Conservation (phyloP, 2,329 filamentous ascomycete species). For the Ceratocystis albifundus region DNA sequence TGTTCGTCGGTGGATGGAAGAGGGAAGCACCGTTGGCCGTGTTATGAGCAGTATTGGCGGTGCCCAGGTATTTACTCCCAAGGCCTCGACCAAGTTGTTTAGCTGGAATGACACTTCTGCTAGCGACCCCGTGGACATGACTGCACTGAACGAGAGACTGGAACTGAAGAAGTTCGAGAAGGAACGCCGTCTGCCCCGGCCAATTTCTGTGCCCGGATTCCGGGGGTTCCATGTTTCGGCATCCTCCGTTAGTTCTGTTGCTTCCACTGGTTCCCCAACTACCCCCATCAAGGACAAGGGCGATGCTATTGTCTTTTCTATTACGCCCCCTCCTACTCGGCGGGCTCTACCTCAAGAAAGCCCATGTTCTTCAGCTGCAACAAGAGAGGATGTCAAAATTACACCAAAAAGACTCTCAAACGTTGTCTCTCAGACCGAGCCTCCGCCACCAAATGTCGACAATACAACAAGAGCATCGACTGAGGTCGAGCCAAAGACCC, state of each 20-base stretch:
- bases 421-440: not conserved
- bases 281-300: conserved; percentile 9
- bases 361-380: not conserved
- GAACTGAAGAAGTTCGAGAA: conserved; percentile 27
- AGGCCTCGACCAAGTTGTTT: conserved; percentile 29
- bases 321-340: not conserved
- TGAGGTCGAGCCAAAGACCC: not conserved
- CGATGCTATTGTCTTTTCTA: not conserved
- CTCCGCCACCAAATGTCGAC: not conserved
- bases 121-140: conserved; percentile 24
- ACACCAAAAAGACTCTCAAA: not conserved
- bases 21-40: conserved; percentile 32
- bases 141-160: conserved; percentile 22
- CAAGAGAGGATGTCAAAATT: not conserved
- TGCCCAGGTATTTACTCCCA: conserved; percentile 41
- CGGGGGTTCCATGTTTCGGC: conserved; percentile 23
- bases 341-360: not conserved
- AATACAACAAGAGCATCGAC: conserved; percentile 16
- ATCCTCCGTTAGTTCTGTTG: conserved; percentile 12
- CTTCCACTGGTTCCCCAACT: not conserved
- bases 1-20: conserved; percentile 55
- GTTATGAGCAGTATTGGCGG: conserved; percentile 32
- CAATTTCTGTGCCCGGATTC: conserved; percentile 23
- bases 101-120: conserved; percentile 24
- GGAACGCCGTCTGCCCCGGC: conserved; percentile 29